Percentiles rank a stretch among this genome's conserved stretches.
phyloP scores from a whole-genome alignment of 2,329 filamentous ascomycete species.

The Pezicula rhizophila region DNA sequence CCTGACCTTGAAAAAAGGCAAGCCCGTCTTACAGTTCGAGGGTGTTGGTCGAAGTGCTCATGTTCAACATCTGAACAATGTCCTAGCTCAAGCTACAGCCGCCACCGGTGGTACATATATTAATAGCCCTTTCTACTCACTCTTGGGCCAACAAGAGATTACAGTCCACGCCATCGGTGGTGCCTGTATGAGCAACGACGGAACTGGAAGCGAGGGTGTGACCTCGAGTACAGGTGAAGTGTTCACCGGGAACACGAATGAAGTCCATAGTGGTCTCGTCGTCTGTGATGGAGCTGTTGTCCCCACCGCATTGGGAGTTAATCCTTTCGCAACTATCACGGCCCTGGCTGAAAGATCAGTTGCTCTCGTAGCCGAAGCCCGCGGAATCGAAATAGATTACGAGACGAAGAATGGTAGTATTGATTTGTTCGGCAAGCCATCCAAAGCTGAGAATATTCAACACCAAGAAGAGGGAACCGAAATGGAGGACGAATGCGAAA shows the following conservation, averaged over 20 bases:
- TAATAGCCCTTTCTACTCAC: conserved; percentile 45
- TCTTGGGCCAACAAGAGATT: conserved; percentile 46
- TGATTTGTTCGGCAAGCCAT: conserved; percentile 47
- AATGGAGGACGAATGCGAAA: too few species aligned
- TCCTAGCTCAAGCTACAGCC: conserved; percentile 45
- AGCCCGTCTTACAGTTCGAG: conserved; percentile 22
- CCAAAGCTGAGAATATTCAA: too few species aligned
- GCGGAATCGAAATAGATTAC: conserved; percentile 35
- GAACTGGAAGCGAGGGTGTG: conserved; percentile 48
- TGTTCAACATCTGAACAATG: conserved; percentile 29
- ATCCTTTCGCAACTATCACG: conserved; percentile 60
- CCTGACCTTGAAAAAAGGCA: conserved; percentile 49
- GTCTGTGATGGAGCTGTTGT: conserved; percentile 53
- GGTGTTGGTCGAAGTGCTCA: too few species aligned
- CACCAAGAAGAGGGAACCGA: too few species aligned
- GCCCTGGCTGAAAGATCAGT: conserved; percentile 58
- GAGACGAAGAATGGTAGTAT: conserved; percentile 37
- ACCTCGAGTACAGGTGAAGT: conserved; percentile 53
- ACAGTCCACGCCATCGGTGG: conserved; percentile 60
- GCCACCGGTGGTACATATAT: conserved; percentile 51
- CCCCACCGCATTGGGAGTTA: conserved; percentile 52
- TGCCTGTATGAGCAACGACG: conserved; percentile 52
- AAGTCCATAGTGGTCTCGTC: conserved; percentile 48
- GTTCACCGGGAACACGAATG: conserved; percentile 41
- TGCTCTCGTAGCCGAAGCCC: conserved; percentile 36